A percentile compares a stretch with the other conserved stretches of the same genome.
These are phyloP conservation scores for Macrolepiota dolichaula DNA, from an alignment of 768 basidiomycete species.

Conservation along the genomic window DNA sequence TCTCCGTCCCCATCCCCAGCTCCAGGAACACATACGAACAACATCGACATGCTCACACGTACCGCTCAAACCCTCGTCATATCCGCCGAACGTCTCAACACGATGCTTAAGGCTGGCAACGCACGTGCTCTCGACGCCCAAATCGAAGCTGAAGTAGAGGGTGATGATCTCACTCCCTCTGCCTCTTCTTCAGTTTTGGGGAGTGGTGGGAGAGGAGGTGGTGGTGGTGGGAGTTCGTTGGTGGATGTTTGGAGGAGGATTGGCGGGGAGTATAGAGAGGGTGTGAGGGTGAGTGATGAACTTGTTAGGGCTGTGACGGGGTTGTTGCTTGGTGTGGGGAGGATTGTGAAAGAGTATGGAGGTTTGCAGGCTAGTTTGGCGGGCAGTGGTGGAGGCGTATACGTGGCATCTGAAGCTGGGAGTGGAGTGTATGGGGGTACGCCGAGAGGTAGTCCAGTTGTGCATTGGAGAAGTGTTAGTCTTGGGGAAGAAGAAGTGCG, in stretches of 20 bases:
- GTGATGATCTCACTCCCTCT: conserved; percentile 24
- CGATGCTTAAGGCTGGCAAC: conserved; percentile 52
- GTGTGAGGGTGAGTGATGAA: conserved; percentile 72
- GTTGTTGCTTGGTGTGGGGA: conserved; percentile 72
- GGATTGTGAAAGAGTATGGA: conserved; percentile 56
- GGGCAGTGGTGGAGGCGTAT: no score
- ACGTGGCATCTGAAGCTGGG: conserved; percentile 11
- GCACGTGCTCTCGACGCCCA: conserved; percentile 65
- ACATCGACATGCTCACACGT: conserved; percentile 41
- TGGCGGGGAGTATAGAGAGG: conserved; percentile 71
- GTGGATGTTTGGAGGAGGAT: conserved; percentile 66
- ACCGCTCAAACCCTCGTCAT: conserved; percentile 62
- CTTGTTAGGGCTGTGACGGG: conserved; percentile 73
- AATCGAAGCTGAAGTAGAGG: conserved; percentile 72
- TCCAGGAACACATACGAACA: conserved; percentile 29
- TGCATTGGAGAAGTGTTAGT: conserved; percentile 51
- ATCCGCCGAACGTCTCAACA: conserved; percentile 66
- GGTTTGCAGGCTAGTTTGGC: conserved; percentile 22
- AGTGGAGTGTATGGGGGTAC: conserved; percentile 16
- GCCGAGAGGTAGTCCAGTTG: conserved; percentile 21
- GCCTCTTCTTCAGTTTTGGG: background rate
- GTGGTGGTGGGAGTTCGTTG: conserved; percentile 25
- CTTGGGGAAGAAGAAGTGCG: conserved; percentile 43
- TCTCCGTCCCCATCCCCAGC: no score
- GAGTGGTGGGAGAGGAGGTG: background rate